Base-by-base conservation (phyloP, 495 filamentous ascomycete species). In the Aspergillus ostianus region DNA sequence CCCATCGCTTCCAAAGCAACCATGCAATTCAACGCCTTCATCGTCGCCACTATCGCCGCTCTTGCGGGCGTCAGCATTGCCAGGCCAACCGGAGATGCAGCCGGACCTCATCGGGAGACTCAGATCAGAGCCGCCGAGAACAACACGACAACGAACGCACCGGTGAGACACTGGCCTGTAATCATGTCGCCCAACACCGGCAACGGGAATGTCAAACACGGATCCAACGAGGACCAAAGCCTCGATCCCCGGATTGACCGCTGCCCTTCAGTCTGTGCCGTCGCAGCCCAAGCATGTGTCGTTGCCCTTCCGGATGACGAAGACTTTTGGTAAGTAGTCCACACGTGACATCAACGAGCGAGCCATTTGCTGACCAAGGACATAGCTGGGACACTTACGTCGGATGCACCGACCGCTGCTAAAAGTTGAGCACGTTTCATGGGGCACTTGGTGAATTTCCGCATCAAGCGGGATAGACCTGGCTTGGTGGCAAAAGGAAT, bases 221-320 rank as follows among this genome's bases (percentile, higher is more conserved):
- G 36, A 4, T 41, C 36, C 36, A 41, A 41, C 36, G 36, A 13
- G 9, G 36, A 41, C 36, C 36, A 41, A 12, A 41, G 36, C 36
- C 36, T 41, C 15, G 36, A 41, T 17, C 36, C 36, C 12, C 36
- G 36, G 13, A 41, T 41, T 12, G 50, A 66, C 47, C 62, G 62
- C 30, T 72, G 71, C 51, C 51, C 63, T n/a, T 66, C 69, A 48
- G 15, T 71, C 47, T 74, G 71, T 36, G 69, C 66, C 8, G 47
- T 74, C 50, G 52, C 61, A 41, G 51, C 67, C 4, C 64, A 71
- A 54, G 62, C 68, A 8, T 74, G 70, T 48, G 64, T 60, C 3
- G 52, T 71, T 58, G 68, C 70, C 20, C 51, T 70, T 18, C 70
- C 72, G 0, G 52, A 70, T 15, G 70, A 71, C 51, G 64, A 73